Evolutionary conservation across 2,329 filamentous ascomycete genomes (phyloP), one percentile per base, ranked within the genome.

Genomic region (Calonectria pseudoturangicola): DNA sequence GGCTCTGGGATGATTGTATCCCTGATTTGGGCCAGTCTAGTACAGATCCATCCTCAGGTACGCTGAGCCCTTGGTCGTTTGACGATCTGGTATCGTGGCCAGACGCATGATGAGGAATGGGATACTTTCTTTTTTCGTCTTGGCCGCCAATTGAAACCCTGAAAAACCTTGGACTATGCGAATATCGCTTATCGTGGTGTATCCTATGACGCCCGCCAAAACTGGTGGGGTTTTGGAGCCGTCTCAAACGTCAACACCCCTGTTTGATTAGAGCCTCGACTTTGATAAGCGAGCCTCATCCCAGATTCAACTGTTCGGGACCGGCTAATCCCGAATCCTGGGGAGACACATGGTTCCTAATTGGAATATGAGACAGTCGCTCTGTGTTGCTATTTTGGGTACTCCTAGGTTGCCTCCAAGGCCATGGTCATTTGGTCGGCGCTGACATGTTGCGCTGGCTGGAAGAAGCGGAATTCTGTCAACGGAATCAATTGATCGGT

Each of bases 51-150:
- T 68, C 67, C 8, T 69, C 72, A 18, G 66, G 77, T 25, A 45
- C 45, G 7, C 41, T 50, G 25, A 71, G 69, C 25, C 75, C 73
- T 63, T 80, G 77, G 78, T 71, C 73, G 8, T 70, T 80, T 10
- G 78, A 80, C 9, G 77, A 80, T 25, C 68, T 80, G 15, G 62
- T 80, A 13, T 33, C 67, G 21, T 80, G 77, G 78, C 77, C 78
- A 4, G 72, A 77, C 30, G 30, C 36, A 41, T 60, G 54, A 41
- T 27, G 33, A 13, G 13, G 12, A 60, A 28, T 13, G 12, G 9
- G 36, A 28, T 18, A 8, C 7, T 10, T 41, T 41, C 39, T 58
- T 60, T 60, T 60, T 36, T 36, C 33, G 18, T 60, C 54, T 7
- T 60, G 54, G 7, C 15, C 13, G 21, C 15, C 36, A 9, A 9